Percentiles rank a stretch among this genome's conserved stretches.
Evolutionary conservation across 306 rosid genomes (phyloP).

Genomic region (Ochetophila trinervis): DNA sequence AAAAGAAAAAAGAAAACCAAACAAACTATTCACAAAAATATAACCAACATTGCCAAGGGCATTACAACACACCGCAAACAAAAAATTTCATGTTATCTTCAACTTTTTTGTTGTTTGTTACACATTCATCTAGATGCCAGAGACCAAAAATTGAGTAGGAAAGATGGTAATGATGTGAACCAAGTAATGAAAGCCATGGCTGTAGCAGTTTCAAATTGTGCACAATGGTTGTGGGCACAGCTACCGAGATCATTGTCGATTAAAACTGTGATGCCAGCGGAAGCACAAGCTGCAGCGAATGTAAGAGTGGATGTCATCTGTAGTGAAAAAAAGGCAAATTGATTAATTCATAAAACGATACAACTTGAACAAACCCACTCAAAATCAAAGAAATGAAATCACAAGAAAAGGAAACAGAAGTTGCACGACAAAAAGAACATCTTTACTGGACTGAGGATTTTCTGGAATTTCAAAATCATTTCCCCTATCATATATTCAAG

Average conservation of each 20-base stretch:
- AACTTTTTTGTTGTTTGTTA: not conserved
- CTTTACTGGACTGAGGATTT: no score
- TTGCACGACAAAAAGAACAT: not conserved
- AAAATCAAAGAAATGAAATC: not conserved
- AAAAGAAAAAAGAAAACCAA: conserved; percentile 4
- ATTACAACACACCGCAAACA: conserved; percentile 8
- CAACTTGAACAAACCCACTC: not conserved
- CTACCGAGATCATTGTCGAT: conserved; percentile 73
- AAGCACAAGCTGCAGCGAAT: conserved; percentile 96
- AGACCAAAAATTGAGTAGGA: conserved; percentile 80
- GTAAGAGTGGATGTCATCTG: conserved; percentile 81
- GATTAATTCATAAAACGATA: not conserved
- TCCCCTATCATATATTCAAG: no score
- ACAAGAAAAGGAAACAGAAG: not conserved
- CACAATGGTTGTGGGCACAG: conserved; percentile 64
- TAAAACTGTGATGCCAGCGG: conserved; percentile 90
- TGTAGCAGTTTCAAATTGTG: conserved; percentile 77
- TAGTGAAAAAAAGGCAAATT: conserved; percentile 14
- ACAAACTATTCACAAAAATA: conserved; percentile 26
- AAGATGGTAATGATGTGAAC: conserved; percentile 75
- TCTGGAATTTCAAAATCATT: no score
- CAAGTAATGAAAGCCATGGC: conserved; percentile 89
- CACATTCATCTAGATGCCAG: conserved; percentile 53
- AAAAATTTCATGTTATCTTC: conserved; percentile 9
- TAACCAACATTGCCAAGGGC: conserved; percentile 7